phyloP scores from a whole-genome alignment of 805 yeast species.

The Saturnispora serradocipensis region DNA sequence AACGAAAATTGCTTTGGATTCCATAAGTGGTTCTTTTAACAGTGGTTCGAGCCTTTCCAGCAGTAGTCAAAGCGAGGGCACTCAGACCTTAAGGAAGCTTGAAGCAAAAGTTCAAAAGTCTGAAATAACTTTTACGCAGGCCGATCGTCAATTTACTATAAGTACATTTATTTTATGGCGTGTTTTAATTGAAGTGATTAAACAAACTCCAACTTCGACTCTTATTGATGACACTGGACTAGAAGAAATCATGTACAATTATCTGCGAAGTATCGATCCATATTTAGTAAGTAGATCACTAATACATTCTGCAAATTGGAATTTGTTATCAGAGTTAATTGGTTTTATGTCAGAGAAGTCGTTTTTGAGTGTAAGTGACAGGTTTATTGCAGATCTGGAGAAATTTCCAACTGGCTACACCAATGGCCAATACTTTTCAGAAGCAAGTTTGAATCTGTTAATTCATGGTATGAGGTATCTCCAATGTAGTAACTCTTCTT shows the following conservation, averaged over 20 bases:
- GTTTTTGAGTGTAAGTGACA: constrained; percentile 80
- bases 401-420: constrained; percentile 52
- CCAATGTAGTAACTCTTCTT: constrained; percentile 70
- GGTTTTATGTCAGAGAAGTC: constrained; percentile 86
- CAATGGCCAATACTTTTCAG: constrained; percentile 21
- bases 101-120: constrained; percentile 31
- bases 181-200: constrained; percentile 84
- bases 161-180: constrained; percentile 85
- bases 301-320: constrained; percentile 90
- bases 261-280: constrained; percentile 82
- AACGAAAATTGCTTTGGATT: constrained; percentile 8
- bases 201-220: constrained; percentile 68
- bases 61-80: background rate
- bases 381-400: constrained; percentile 89
- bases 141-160: constrained; percentile 78
- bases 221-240: constrained; percentile 73
- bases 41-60: background rate
- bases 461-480: constrained; percentile 90
- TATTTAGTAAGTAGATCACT: constrained; percentile 51
- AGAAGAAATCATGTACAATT: constrained; percentile 90
- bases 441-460: constrained; percentile 56
- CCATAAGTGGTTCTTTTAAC: background rate
- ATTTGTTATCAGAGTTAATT: constrained; percentile 74
- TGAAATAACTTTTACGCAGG: constrained; percentile 64
- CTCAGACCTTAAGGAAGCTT: constrained; percentile 12